A percentile compares a stretch with the other conserved stretches of the same genome.
phyloP scores from a whole-genome alignment of 768 basidiomycete genomes.

The Agaricus subrufescens region DNA sequence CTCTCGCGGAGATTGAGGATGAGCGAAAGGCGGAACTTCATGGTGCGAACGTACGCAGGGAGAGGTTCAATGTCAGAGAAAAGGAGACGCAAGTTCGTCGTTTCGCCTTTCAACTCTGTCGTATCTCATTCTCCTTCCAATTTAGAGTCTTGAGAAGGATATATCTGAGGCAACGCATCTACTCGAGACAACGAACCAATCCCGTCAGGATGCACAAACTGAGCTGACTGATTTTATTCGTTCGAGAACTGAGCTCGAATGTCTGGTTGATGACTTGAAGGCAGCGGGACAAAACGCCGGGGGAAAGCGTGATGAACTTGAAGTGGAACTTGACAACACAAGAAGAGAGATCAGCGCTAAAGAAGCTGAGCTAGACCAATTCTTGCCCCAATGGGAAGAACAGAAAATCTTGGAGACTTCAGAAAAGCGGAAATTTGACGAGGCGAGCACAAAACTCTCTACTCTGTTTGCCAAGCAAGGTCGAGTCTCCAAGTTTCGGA shows the following conservation, averaged over 20 bases:
- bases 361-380: constrained; percentile 53
- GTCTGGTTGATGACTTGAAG: constrained; percentile 73
- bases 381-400: constrained; percentile 70
- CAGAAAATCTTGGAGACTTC: constrained; percentile 44
- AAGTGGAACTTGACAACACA: constrained; percentile 59
- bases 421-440: constrained; percentile 68
- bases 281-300: constrained; percentile 60
- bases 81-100: constrained; percentile 73
- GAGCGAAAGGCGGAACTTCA: constrained; percentile 82
- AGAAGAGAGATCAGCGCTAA: constrained; percentile 58
- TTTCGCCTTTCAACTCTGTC: background rate
- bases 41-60: constrained; percentile 73
- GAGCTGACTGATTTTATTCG: constrained; percentile 88
- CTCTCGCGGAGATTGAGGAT: constrained; percentile 80
- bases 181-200: constrained; percentile 63
- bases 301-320: constrained; percentile 57
- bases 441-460: constrained; percentile 62
- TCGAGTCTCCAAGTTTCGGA: constrained; percentile 78
- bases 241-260: constrained; percentile 81
- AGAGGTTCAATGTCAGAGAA: constrained; percentile 80
- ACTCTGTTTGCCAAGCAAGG: constrained; percentile 90
- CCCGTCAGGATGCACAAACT: constrained; percentile 69
- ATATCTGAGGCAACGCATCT: constrained; percentile 68
- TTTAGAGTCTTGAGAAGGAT: constrained; percentile 66
- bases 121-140: background rate